Percentiles rank a stretch among this genome's conserved stretches.
Evolutionary conservation across 768 basidiomycete genomes (phyloP).

Genomic region (Phanerodontia chrysosporium): DNA sequence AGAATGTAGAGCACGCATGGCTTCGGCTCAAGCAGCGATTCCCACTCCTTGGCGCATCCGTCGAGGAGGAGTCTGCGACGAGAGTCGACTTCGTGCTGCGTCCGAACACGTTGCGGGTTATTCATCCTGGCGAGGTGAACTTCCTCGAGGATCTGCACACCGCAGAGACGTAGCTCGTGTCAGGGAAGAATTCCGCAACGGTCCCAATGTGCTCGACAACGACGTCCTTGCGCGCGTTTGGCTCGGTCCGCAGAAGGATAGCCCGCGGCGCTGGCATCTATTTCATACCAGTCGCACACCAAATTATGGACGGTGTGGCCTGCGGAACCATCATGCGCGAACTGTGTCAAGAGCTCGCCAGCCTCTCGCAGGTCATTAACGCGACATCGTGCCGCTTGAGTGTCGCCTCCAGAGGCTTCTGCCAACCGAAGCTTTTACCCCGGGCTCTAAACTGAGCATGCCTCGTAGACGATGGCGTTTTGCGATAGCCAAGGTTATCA

Average conservation of each 20-base stretch:
- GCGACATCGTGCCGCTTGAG: background rate
- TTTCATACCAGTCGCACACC: slow-evolving; percentile 42
- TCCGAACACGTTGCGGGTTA: slow-evolving; percentile 30
- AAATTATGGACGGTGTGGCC: slow-evolving; percentile 46
- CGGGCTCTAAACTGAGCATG: background rate
- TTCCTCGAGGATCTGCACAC: slow-evolving; percentile 31
- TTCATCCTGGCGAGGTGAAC: slow-evolving; percentile 35
- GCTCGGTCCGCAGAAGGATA: slow-evolving; percentile 34
- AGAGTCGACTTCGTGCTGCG: slow-evolving; percentile 42
- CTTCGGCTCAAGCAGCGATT: slow-evolving; percentile 41
- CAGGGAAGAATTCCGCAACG: slow-evolving; percentile 27
- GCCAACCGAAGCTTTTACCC: background rate
- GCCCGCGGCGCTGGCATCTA: slow-evolving; percentile 35
- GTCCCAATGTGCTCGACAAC: slow-evolving; percentile 35
- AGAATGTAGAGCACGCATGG: slow-evolving; percentile 43
- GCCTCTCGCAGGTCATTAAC: slow-evolving; percentile 22
- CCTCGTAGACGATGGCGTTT: background rate
- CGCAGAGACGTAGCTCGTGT: slow-evolving; percentile 28
- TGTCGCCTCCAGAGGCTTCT: background rate
- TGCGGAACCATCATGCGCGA: slow-evolving; percentile 37
- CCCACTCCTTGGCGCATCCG: slow-evolving; percentile 43
- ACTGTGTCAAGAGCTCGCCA: slow-evolving; percentile 25
- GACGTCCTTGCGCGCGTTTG: slow-evolving; percentile 36
- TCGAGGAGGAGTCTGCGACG: slow-evolving; percentile 29
- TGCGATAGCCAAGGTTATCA: background rate